Evolutionary conservation across 202 grass and related monocot species (phyloP).

Genomic region (Digitaria exilis): DNA sequence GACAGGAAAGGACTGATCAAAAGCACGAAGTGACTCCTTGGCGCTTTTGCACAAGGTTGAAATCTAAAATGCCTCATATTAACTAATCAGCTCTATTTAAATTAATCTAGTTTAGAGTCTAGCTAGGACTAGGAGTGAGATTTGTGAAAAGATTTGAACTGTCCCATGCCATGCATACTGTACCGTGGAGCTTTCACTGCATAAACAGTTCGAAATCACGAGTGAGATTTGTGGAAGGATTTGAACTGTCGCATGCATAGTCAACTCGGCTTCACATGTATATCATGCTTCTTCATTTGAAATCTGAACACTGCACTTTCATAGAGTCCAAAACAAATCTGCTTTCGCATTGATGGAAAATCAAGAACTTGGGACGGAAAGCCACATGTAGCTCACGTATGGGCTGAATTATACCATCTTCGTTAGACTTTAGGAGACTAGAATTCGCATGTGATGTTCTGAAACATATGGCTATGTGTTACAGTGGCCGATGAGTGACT

Average conservation of each 20-base stretch:
- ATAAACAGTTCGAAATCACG: neutral
- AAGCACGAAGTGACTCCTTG: neutral
- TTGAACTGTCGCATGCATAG: too few relatives aligned
- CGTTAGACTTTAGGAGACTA: neutral
- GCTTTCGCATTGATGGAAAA: neutral
- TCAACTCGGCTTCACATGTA: neutral
- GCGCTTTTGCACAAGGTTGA: constrained; percentile 7
- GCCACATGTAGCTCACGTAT: neutral
- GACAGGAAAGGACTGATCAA: constrained; percentile 14
- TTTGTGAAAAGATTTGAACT: neutral
- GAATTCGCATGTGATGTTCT: neutral
- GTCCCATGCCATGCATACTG: too few relatives aligned
- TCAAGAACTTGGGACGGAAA: neutral
- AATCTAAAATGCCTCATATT: neutral
- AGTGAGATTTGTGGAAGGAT: too few relatives aligned
- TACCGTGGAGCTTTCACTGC: neutral
- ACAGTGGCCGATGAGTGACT: neutral
- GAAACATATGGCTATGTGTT: neutral
- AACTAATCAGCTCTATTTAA: neutral
- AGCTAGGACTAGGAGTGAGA: neutral
- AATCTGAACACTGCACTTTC: neutral
- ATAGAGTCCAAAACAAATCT: neutral
- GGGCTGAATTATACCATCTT: constrained; percentile 2
- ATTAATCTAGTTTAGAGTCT: neutral
- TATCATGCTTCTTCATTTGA: neutral